Base-by-base conservation (phyloP, 306 rosid genomes). In the Pueraria montana region DNA sequence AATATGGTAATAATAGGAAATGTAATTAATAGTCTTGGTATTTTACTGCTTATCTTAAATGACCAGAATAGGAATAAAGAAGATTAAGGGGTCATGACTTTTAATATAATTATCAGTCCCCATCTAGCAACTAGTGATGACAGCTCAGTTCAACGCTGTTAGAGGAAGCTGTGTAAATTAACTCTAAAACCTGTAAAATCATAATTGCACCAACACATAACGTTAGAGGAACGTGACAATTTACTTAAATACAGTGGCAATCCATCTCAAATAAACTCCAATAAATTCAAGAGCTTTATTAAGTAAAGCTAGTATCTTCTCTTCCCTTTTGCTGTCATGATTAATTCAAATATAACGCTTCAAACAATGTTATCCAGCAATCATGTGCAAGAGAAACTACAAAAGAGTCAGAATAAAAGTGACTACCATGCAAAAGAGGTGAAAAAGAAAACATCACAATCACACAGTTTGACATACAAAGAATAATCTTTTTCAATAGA, bases 341-440 rank as follows among this genome's bases (percentile, higher is more conserved):
- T 73, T 80, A n/a, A 63, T 56, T 84, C 26, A 55, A 13, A 38
- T 58, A 26, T 4, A 34, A 50, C 20, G 48, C 73, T 45, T 26
- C 74, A 17, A 26, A 56, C 46, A 62, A 80, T 46, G 48, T 6
- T 34, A 74, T 61, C 14, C 56, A 36, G 64, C 52, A 80, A 80
- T 69, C 49, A 27, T 69, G 50, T 6, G 76, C 73, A 34, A 69
- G 64, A 30, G 62, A 69, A 53, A 62, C 38, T 61, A 34, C 82
- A 64, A 9, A 73, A 79, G 49, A 30, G 46, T 8, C 17, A 27
- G 70, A 49, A 53, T 20, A 62, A 30, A 72, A 72, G 42, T 20
- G 6, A 74, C 61, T 12, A 66, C 55, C 24, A 78, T 27, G 9
- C 5, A 16, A 55, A 21, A 66, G n/a, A 49, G 38, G 13, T 9